Base-by-base conservation (phyloP, 2,329 filamentous ascomycete genomes). In the Acephala macrosclerotiorum region DNA sequence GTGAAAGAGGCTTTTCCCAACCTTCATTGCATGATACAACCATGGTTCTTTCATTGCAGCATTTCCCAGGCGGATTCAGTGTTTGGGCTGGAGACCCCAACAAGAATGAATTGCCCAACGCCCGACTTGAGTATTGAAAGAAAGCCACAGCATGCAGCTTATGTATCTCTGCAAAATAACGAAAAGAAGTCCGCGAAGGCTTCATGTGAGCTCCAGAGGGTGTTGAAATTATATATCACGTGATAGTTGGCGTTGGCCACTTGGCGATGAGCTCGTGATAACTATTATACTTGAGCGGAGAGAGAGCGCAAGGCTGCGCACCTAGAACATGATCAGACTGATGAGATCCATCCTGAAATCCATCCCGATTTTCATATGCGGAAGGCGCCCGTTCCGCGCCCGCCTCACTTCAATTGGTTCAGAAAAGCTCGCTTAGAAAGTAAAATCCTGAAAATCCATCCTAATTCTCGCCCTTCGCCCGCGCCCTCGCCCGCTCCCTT, bases 381-480 rank as follows among this genome's bases (percentile, higher is more conserved):
- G n/a, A n/a, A n/a, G n/a, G n/a, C n/a, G n/a, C n/a, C n/a, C n/a
- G n/a, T n/a, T n/a, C n/a, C n/a, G n/a, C n/a, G n/a, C n/a, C n/a
- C n/a, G n/a, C n/a, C n/a, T n/a, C n/a, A n/a, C n/a, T n/a, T n/a
- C n/a, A n/a, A n/a, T n/a, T n/a, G n/a, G n/a, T n/a, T n/a, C n/a
- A n/a, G n/a, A n/a, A n/a, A n/a, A n/a, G n/a, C n/a, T n/a, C n/a
- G n/a, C n/a, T n/a, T n/a, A n/a, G n/a, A n/a, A n/a, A n/a, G n/a
- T n/a, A n/a, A n/a, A n/a, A n/a, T 59, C 57, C 57, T 45, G 35
- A 59, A 59, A 59, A 58, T 59, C 36, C 57, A 59, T 59, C 57
- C 57, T 42, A 1, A 59, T 18, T 59, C 22, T 47, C 18, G 42
- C 42, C 42, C 42, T 47, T 47, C 42, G n/a, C n/a, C 18, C n/a